Evolutionary conservation across 345 rosid species (phyloP), one percentile per base, ranked within the genome.

Genomic region (Populus euphratica): DNA sequence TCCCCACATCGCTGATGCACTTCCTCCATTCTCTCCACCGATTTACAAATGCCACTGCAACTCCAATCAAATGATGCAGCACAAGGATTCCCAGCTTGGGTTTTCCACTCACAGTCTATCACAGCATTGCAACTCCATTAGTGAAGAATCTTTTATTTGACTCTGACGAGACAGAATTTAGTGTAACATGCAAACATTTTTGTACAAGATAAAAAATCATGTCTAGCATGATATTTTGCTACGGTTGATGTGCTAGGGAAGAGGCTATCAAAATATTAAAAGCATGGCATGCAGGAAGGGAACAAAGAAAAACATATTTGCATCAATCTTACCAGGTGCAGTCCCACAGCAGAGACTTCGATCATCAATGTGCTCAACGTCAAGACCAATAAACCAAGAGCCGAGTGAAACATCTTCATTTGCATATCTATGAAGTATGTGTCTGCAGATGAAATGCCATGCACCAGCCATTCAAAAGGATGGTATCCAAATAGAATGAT

Each of bases 371-470:
- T 93, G 97, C 66, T 89, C 94, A 0, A 96, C 98, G 52, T 96
- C 98, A 74, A 93, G 98, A 23, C 99, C 99, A 56, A 96, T 93
- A 84, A 96, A 92, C 99, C 99, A 96, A 36, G 99, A 87, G 76
- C 99, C 98, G 33, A 96, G 59, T 20, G 99, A 91, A 70, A 96
- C 99, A 66, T 96, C 98, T 83, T 96, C 99, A 75, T 96, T 96
- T 78, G 97, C 98, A 75, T 90, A 93, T 73, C 85, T 88, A 80
- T 96, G 98, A 65, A 96, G 95, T 80, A 96, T 83, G 79, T 88
- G 86, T 85, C 99, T 93, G 82, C 41, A 75, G 36, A 74, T 36
- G 54, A 75, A 47, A 76, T 6, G 64, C 38, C 29, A 31, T 77
- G 61, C 76, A 64, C 73, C 49, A 79, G 54, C 41, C 21, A 73